These are phyloP conservation scores for Urostyla sp. DNA, from an alignment of 73 alveolate species.

Conservation along the genomic window DNA sequence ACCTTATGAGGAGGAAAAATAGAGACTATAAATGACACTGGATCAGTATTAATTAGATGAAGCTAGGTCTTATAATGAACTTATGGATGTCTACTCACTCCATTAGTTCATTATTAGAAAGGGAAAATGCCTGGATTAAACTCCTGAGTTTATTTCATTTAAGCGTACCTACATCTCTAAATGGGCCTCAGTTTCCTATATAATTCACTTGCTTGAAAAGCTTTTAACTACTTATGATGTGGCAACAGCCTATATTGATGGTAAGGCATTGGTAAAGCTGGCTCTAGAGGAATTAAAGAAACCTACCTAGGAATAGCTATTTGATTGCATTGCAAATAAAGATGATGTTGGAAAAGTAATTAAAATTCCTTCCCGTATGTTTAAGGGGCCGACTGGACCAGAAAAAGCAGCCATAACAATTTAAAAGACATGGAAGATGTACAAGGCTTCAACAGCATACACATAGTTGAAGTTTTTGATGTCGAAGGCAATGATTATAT, in stretches of 20 bases:
- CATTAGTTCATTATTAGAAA: slow-evolving; percentile 84
- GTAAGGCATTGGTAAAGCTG: slow-evolving; percentile 68
- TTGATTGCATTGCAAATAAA: slow-evolving; percentile 76
- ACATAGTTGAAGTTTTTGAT: slow-evolving; percentile 68
- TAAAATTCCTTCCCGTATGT: slow-evolving; percentile 77
- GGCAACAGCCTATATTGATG: slow-evolving; percentile 75
- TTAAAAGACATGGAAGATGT: slow-evolving; percentile 79
- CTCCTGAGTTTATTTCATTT: slow-evolving; percentile 85
- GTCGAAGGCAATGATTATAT: slow-evolving; percentile 71
- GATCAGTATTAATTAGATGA: slow-evolving; percentile 35
- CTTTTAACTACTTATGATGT: slow-evolving; percentile 63
- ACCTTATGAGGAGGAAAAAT: background rate
- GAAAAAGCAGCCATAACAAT: slow-evolving; percentile 75
- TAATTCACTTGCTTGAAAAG: slow-evolving; percentile 75
- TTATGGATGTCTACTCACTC: slow-evolving; percentile 80
- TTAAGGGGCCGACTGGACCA: slow-evolving; percentile 79
- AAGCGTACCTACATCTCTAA: slow-evolving; percentile 73
- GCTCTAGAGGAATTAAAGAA: slow-evolving; percentile 70
- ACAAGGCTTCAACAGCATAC: slow-evolving; percentile 76
- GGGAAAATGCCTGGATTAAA: slow-evolving; percentile 72
- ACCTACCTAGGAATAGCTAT: slow-evolving; percentile 65
- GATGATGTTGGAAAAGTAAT: slow-evolving; percentile 70
- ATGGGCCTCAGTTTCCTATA: slow-evolving; percentile 79
- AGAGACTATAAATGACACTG: background rate
- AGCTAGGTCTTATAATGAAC: slow-evolving; percentile 76